Evolutionary conservation across 441 rosid genomes (phyloP).

Genomic region (Erysimum cheiri): DNA sequence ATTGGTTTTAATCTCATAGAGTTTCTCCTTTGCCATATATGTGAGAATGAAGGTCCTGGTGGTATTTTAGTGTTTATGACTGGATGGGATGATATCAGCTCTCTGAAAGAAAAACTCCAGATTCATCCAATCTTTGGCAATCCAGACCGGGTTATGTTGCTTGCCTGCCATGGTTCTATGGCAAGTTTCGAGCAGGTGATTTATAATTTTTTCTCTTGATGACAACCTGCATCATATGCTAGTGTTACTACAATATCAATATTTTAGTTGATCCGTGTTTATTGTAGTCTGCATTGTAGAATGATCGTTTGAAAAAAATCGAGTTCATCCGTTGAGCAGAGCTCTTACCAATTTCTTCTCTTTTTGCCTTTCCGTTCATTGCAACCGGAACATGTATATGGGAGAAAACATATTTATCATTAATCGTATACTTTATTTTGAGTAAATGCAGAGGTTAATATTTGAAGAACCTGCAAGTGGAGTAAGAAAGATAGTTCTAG

Average conservation of each 20-base stretch:
- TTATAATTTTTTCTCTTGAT: conserved; percentile 2
- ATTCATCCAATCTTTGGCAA: conserved; percentile 75
- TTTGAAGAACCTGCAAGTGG: conserved; percentile 82
- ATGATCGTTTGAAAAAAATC: background rate
- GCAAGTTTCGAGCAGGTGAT: conserved; percentile 93
- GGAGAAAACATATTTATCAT: conserved; percentile 30
- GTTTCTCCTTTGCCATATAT: conserved; percentile 63
- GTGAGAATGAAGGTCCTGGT: conserved; percentile 79
- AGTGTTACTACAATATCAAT: conserved; percentile 21
- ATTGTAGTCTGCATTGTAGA: conserved; percentile 12
- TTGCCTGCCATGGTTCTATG: conserved; percentile 97
- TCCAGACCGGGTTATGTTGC: conserved; percentile 70
- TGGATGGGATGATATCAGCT: conserved; percentile 95
- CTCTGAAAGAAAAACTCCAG: conserved; percentile 83
- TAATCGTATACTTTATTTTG: conserved; percentile 29
- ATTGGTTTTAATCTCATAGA: conserved; percentile 94
- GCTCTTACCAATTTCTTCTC: conserved; percentile 20
- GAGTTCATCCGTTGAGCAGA: background rate
- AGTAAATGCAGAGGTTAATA: conserved; percentile 73
- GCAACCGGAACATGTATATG: background rate
- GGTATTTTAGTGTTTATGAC: conserved; percentile 91
- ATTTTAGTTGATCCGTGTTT: conserved; percentile 7
- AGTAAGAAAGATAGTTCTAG: conserved; percentile 83
- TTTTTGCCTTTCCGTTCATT: conserved; percentile 10
- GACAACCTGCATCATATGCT: conserved; percentile 19